These are phyloP conservation scores for Pseudogymnoascus sp. DNA, from an alignment of 2,329 filamentous ascomycete genomes.

Conservation along the genomic window DNA sequence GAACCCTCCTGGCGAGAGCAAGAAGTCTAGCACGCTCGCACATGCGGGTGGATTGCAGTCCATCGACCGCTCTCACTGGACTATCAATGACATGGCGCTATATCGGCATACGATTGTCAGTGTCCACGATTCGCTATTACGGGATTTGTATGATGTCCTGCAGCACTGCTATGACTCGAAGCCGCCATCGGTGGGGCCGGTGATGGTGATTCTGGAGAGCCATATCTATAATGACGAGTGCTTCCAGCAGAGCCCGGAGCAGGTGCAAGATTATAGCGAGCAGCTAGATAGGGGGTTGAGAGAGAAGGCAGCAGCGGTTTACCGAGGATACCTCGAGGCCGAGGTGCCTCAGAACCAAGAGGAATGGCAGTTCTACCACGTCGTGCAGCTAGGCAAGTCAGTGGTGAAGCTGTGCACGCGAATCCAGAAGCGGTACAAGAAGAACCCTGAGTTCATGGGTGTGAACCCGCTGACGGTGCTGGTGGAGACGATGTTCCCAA, in stretches of 20 bases:
- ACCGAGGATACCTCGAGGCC: conserved; percentile 68
- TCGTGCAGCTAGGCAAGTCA: conserved; percentile 78
- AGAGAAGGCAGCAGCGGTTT: conserved; percentile 68
- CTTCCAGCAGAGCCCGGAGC: conserved; percentile 63
- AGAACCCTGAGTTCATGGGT: conserved; percentile 80
- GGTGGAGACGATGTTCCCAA: conserved; percentile 75
- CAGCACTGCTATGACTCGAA: conserved; percentile 87
- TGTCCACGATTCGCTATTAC: conserved; percentile 72
- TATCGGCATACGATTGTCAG: conserved; percentile 68
- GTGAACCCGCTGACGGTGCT: conserved; percentile 57
- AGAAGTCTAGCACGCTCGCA: conserved; percentile 31
- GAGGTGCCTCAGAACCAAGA: conserved; percentile 72
- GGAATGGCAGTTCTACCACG: conserved; percentile 83
- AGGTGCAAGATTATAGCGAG: conserved; percentile 61
- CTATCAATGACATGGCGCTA: conserved; percentile 55
- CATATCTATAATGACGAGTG: conserved; percentile 72
- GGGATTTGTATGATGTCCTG: conserved; percentile 81
- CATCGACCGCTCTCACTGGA: conserved; percentile 56
- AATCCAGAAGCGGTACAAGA: conserved; percentile 86
- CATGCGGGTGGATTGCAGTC: conserved; percentile 38
- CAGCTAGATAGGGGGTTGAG: conserved; percentile 65
- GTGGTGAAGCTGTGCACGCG: conserved; percentile 79
- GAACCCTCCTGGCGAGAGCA: conserved; percentile 55
- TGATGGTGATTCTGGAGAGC: conserved; percentile 69
- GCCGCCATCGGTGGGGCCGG: conserved; percentile 66